Percentiles rank a stretch among this genome's conserved stretches.
phyloP scores from a whole-genome alignment of 208 protist species.

The Acanthamoeba healyi region DNA sequence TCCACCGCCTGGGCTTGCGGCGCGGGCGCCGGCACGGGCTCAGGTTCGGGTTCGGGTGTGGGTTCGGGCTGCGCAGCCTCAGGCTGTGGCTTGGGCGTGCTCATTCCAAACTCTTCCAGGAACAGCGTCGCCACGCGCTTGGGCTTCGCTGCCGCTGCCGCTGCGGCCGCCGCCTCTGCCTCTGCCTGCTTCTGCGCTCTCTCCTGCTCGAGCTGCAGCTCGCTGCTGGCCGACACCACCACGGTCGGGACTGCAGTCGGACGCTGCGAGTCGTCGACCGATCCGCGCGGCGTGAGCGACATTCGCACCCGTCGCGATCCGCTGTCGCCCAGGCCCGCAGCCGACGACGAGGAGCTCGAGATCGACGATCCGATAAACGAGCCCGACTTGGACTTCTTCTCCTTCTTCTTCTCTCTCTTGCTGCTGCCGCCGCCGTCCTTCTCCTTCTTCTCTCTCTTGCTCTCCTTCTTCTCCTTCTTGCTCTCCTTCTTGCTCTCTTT shows the following conservation, averaged over 20 bases:
- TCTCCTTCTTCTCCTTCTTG: background rate
- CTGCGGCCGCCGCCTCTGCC: background rate
- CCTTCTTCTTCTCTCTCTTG: background rate
- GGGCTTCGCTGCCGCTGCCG: background rate
- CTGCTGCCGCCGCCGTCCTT: background rate
- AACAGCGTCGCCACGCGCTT: slow-evolving; percentile 32
- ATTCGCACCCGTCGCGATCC: background rate
- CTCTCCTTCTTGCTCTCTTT: background rate
- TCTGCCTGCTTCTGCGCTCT: background rate
- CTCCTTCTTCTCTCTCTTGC: background rate
- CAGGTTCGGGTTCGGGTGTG: too few relatives aligned
- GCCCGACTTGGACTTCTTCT: background rate
- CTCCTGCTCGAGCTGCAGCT: background rate
- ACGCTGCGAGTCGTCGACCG: background rate
- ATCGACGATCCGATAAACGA: background rate
- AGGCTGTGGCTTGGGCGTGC: background rate
- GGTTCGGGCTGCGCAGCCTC: too few relatives aligned
- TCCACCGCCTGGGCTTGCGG: background rate
- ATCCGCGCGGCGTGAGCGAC: background rate
- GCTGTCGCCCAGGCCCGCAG: background rate
- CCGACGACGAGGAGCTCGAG: background rate
- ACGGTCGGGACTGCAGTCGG: background rate
- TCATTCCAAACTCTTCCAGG: slow-evolving; percentile 19
- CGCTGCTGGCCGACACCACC: background rate
- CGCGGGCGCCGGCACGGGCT: too few relatives aligned